A percentile compares a stretch with the other conserved stretches of the same genome.
Evolutionary conservation across 352 stramenopile genomes (phyloP).

Genomic region (Pythium volutum): DNA sequence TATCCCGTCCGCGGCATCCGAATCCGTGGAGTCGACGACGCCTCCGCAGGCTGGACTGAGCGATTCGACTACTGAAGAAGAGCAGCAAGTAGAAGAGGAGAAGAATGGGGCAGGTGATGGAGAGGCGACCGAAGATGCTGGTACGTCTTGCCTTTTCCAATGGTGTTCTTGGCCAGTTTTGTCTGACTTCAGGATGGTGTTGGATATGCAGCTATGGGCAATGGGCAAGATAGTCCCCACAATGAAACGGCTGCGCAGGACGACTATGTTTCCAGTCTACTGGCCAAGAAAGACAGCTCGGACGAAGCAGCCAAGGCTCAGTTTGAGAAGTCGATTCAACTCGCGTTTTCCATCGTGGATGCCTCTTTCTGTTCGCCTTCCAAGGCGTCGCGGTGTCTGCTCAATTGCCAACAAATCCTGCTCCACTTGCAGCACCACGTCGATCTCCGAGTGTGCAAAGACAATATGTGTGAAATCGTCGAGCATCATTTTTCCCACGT

Average conservation of each 20-base stretch:
- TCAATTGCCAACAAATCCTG: constrained; percentile 28
- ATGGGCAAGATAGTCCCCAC: background rate
- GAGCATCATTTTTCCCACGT: constrained; percentile 34
- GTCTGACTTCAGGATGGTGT: no score
- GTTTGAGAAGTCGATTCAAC: constrained; percentile 23
- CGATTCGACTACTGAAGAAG: background rate
- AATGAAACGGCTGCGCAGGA: background rate
- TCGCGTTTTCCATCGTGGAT: constrained; percentile 30
- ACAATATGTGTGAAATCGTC: constrained; percentile 23
- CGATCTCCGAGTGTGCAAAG: constrained; percentile 23
- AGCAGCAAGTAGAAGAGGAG: background rate
- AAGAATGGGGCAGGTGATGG: background rate
- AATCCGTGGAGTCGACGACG: background rate
- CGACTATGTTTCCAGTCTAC: constrained; percentile 18
- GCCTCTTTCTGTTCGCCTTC: constrained; percentile 28
- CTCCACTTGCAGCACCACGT: constrained; percentile 34
- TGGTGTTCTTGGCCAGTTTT: background rate
- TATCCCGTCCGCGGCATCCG: background rate
- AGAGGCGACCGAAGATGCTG: background rate
- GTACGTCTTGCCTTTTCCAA: background rate
- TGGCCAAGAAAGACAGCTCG: constrained; percentile 15
- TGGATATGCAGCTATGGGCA: no score
- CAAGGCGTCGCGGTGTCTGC: constrained; percentile 26
- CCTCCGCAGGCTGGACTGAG: background rate
- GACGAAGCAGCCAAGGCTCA: constrained; percentile 6